A percentile compares a stretch with the other conserved stretches of the same genome.
Conservation (phyloP, 2,329 filamentous ascomycete genomes). For the Nemania abortiva region DNA sequence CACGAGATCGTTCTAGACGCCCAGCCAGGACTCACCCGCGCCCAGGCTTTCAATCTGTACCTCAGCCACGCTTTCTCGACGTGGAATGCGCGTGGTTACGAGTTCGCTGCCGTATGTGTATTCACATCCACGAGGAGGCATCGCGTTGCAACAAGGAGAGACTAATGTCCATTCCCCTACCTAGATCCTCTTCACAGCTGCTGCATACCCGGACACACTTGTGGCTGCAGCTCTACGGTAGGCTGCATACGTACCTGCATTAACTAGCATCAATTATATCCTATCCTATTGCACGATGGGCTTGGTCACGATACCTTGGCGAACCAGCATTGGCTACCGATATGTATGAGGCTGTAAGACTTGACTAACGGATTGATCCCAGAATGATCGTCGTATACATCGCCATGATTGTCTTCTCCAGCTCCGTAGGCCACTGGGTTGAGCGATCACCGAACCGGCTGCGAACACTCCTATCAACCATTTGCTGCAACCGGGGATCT, state of each 20-base stretch:
- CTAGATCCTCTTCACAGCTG: conserved; percentile 65
- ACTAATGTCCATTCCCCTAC: conserved; percentile 50
- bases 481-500: conserved; percentile 56
- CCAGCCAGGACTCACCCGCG: conserved; percentile 47
- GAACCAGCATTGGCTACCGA: not conserved
- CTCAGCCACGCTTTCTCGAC: conserved; percentile 67
- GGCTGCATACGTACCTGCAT: conserved; percentile 22
- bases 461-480: conserved; percentile 56
- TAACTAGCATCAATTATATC: not conserved
- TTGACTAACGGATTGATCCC: conserved; percentile 18
- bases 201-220: conserved; percentile 57
- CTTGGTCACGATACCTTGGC: not conserved
- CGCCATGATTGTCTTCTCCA: conserved; percentile 57
- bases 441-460: conserved; percentile 56
- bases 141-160: not conserved
- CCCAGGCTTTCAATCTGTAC: conserved; percentile 59
- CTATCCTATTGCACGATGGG: not conserved
- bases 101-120: conserved; percentile 64
- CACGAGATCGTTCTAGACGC: not conserved
- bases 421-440: conserved; percentile 58
- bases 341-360: not conserved
- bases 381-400: conserved; percentile 54
- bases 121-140: not conserved
- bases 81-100: conserved; percentile 68
- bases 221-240: conserved; percentile 55